Base-by-base conservation (phyloP, 2,329 filamentous ascomycete species). In the Xylaria sp. region DNA sequence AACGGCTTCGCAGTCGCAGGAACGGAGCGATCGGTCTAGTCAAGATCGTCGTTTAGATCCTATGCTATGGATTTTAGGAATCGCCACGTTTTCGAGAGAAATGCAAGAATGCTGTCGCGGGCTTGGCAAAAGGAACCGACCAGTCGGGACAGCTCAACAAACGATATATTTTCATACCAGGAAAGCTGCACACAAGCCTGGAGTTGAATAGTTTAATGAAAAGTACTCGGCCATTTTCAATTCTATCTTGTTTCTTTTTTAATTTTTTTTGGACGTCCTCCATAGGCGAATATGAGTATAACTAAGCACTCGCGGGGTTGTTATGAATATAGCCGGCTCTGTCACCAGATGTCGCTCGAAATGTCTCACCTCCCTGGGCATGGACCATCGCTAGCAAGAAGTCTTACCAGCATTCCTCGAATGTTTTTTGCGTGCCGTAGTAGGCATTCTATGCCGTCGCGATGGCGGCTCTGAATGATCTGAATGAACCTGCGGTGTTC, bases 371-470 rank as follows among this genome's bases (percentile, higher is more conserved):
- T 67, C 24, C 58, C 56, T 58, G 51, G 54, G 61, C 66, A 68
- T 67, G 58, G 62, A 56, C 59, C 42, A 63, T 68, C 45, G 36
- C 56, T 68, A 69, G 65, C 65, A 73, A 57, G 19, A 66, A 65
- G 68, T 73, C 69, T 75, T 70, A 73, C 75, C 71, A 74, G 54
- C 74, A 77, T 77, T 77, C 74, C 72, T 69, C 6, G 27, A 30
- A 24, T 34, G 65, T 57, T 63, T 24, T 65, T 67, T 51, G 61
- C 75, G 72, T 74, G 62, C 73, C 69, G 50, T 53, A 47, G 63
- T 61, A 72, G 71, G 64, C 66, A 76, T 76, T 73, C 65, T 50
- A 68, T 32, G 12, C 47, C 62, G 42, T 69, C 73, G 69, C 68
- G 71, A 70, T 65, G 21, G 54, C 39, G 60, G 51, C 39, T 58